A percentile compares a stretch with the other conserved stretches of the same genome.
These are phyloP conservation scores for Trichoderma sp. DNA, from an alignment of 2,329 filamentous ascomycete species.

Conservation along the genomic window DNA sequence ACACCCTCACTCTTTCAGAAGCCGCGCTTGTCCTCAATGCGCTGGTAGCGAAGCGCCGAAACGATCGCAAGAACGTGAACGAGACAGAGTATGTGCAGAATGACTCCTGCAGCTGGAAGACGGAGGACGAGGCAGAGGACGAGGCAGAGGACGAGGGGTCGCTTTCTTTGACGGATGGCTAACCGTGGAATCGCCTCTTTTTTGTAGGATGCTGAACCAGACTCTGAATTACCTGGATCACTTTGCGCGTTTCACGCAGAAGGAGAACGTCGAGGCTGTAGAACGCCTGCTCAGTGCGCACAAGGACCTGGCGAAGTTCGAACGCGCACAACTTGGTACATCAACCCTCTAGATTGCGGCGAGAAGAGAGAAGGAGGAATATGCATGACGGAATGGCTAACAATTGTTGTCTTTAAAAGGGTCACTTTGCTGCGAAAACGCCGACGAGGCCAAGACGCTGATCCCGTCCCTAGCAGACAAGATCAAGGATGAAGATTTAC, in stretches of 20 bases:
- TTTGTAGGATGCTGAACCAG: slow-evolving; percentile 69
- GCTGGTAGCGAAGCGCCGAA: slow-evolving; percentile 74
- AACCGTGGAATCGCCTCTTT: neutral
- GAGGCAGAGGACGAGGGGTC: neutral
- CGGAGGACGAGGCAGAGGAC: neutral
- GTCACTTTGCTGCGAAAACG: slow-evolving; percentile 85
- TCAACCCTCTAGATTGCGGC: neutral
- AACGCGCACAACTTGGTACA: slow-evolving; percentile 85
- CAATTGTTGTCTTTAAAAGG: slow-evolving; percentile 49
- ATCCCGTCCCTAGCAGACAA: slow-evolving; percentile 88
- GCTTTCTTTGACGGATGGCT: neutral
- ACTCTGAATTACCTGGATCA: slow-evolving; percentile 91
- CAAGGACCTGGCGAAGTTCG: slow-evolving; percentile 82
- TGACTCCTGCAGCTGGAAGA: neutral
- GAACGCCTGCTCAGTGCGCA: slow-evolving; percentile 79
- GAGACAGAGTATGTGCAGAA: slow-evolving; percentile 68
- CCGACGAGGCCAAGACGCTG: slow-evolving; percentile 93
- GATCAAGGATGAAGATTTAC: slow-evolving; percentile 83
- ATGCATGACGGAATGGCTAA: neutral
- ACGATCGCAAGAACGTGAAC: slow-evolving; percentile 77
- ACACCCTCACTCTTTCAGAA: slow-evolving; percentile 88
- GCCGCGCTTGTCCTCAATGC: slow-evolving; percentile 89
- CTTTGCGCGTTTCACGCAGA: slow-evolving; percentile 93
- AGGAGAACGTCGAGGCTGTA: slow-evolving; percentile 92
- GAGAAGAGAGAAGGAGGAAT: neutral